Evolutionary conservation across 2,329 filamentous ascomycete genomes (phyloP).

Genomic region (Xylariaceae sp.): DNA sequence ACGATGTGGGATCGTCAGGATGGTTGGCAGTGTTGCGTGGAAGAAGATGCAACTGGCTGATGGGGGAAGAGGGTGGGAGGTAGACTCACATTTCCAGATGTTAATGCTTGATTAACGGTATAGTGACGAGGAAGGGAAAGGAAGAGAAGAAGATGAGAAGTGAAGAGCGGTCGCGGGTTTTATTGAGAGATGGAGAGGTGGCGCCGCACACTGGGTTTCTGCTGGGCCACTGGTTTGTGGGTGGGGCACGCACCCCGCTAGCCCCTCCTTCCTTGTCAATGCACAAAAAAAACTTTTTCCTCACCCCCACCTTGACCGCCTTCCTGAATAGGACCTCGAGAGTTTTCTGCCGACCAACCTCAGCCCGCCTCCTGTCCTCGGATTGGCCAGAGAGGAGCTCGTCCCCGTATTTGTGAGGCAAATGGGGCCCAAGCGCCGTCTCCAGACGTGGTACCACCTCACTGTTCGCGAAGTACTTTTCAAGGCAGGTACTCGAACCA

Average conservation of each 20-base stretch:
- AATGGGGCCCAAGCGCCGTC: slow-evolving; percentile 5
- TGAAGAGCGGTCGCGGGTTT: slow-evolving; percentile 23
- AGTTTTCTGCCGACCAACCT: slow-evolving; percentile 1
- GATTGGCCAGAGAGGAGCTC: slow-evolving; percentile 5
- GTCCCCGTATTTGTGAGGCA: slow-evolving; percentile 11
- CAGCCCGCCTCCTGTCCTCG: background rate
- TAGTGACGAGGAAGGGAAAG: slow-evolving; percentile 35
- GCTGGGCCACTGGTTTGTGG: slow-evolving; percentile 18
- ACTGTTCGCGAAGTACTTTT: background rate
- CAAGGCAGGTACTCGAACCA: background rate
- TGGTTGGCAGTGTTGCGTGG: too few species aligned
- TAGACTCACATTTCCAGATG: slow-evolving; percentile 30
- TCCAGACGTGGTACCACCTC: background rate
- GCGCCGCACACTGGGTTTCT: slow-evolving; percentile 14
- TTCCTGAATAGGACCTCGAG: background rate
- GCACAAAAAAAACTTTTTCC: slow-evolving; percentile 20
- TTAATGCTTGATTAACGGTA: slow-evolving; percentile 40
- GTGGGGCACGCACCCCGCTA: slow-evolving; percentile 16
- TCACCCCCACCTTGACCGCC: slow-evolving; percentile 22
- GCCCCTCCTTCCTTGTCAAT: slow-evolving; percentile 21
- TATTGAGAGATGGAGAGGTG: slow-evolving; percentile 17
- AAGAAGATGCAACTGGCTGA: background rate
- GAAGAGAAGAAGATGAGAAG: slow-evolving; percentile 25
- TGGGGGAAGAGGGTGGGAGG: slow-evolving; percentile 10
- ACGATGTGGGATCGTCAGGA: background rate